These are phyloP conservation scores for Paraurostyla sp. DNA, from an alignment of 73 alveolate genomes.

Conservation along the genomic window DNA sequence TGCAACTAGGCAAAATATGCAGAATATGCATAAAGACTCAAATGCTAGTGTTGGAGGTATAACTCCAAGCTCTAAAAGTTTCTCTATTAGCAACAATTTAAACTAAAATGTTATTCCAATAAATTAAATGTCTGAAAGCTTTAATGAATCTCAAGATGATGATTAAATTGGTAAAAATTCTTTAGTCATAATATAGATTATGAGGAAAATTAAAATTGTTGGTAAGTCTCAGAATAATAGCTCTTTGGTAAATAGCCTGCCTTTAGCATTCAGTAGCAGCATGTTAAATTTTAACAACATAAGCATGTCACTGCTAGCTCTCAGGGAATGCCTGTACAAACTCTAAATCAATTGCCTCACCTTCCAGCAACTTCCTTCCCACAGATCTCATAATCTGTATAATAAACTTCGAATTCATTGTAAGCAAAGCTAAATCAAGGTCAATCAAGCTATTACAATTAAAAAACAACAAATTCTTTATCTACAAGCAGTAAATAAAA, in stretches of 20 bases:
- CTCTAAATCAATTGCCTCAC: too few relatives aligned
- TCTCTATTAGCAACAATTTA: neutral
- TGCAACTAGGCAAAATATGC: neutral
- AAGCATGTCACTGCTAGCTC: too few relatives aligned
- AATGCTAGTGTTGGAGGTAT: neutral
- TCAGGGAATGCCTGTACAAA: too few relatives aligned
- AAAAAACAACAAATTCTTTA: neutral
- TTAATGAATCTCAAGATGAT: neutral
- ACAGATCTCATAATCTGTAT: too few relatives aligned
- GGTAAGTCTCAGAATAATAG: constrained; percentile 4
- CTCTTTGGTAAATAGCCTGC: constrained; percentile 1
- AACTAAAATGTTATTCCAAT: neutral
- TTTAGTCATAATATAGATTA: neutral
- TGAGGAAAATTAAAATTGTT: neutral
- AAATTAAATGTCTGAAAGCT: neutral
- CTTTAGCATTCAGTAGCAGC: constrained; percentile 4
- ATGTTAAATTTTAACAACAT: neutral
- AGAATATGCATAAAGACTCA: neutral
- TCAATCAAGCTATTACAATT: neutral
- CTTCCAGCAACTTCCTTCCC: too few relatives aligned
- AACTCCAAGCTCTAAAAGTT: neutral
- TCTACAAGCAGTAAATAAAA: neutral
- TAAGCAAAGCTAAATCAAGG: too few relatives aligned
- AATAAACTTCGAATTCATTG: too few relatives aligned
- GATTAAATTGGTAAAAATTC: neutral